Evolutionary conservation across 768 basidiomycete species (phyloP), one percentile per base, ranked within the genome.

Genomic region (Termitomyces eurrhizus): DNA sequence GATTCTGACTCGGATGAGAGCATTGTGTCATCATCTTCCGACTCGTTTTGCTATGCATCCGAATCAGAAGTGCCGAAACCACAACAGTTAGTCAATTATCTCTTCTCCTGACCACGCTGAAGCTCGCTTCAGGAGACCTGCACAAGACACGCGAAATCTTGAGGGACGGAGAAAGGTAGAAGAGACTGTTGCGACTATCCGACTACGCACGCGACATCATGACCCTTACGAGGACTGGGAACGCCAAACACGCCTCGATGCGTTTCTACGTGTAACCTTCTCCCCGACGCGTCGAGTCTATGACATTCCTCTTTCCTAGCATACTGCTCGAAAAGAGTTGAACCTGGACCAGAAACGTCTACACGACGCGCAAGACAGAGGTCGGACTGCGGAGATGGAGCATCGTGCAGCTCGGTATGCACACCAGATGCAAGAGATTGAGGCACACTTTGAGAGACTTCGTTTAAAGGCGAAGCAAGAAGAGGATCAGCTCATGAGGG

Each of bases 201-300:
- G 82, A 35, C 72, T 81, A 36, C 77, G 80, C 36, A 77, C 80
- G 21, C 77, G 78, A 54, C 77, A 83, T 75, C 73, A 78, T 62
- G 82, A 84, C 62, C 81, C 81, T 59, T 84, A 83, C 61, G 82
- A 83, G 69, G 80, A 83, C 66, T 84, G 83, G 83, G 78, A 83
- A 69, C 75, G 77, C 59, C 72, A 78, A 61, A 79, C 80, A 59
- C 75, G 80, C 50, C 77, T 76, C 67, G 80, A 83, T 66, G 78
- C 83, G 33, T 79, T 82, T 62, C 81, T 83, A 67, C 60, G 82
- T 73, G 8, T 42, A 55, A 44, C 59, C 12, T 33, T 18, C 14
- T 46, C n/a, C 5, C 59, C 11, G 5, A 18, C 54, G 24, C 48
- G 48, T 29, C 21, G 12, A 36, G n/a, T 29, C 44, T 45, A 36